A percentile compares a stretch with the other conserved stretches of the same genome.
phyloP scores from a whole-genome alignment of 768 basidiomycete genomes.

The Mycena belliarum region DNA sequence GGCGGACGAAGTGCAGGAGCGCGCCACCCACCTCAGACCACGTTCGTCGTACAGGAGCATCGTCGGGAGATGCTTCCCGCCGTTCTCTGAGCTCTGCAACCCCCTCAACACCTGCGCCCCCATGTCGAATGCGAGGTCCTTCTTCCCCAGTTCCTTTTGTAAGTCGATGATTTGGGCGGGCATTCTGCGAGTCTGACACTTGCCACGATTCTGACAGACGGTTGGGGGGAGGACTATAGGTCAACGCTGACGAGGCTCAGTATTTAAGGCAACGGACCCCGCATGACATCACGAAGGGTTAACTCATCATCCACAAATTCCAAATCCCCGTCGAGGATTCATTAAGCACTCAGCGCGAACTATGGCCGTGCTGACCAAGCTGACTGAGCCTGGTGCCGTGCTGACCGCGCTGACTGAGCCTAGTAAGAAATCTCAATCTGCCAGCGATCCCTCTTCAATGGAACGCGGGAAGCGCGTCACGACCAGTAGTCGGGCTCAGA shows the following conservation, averaged over 20 bases:
- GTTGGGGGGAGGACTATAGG: background rate
- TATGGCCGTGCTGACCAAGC: slow-evolving; percentile 8
- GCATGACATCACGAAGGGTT: slow-evolving; percentile 20
- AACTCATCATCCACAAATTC: too few species aligned
- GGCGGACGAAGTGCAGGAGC: background rate
- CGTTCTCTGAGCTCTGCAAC: background rate
- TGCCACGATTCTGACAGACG: background rate
- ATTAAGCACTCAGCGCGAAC: background rate
- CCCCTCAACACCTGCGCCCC: slow-evolving; percentile 11
- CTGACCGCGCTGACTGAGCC: too few species aligned
- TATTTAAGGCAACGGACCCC: slow-evolving; percentile 7
- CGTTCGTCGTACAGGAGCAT: slow-evolving; percentile 66
- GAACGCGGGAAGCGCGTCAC: background rate
- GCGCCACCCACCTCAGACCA: slow-evolving; percentile 53
- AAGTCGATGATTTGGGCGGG: slow-evolving; percentile 53
- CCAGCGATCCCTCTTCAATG: background rate
- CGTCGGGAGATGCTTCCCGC: slow-evolving; percentile 16
- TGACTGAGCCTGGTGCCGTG: too few species aligned
- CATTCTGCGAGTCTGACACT: slow-evolving; percentile 33
- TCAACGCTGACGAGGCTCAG: too few species aligned
- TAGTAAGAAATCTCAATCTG: background rate
- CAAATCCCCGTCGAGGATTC: background rate
- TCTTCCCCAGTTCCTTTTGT: slow-evolving; percentile 34
- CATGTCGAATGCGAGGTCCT: slow-evolving; percentile 32
- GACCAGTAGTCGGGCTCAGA: background rate